These are phyloP conservation scores for Pichia insulana DNA, from an alignment of 805 yeast species.

Conservation along the genomic window DNA sequence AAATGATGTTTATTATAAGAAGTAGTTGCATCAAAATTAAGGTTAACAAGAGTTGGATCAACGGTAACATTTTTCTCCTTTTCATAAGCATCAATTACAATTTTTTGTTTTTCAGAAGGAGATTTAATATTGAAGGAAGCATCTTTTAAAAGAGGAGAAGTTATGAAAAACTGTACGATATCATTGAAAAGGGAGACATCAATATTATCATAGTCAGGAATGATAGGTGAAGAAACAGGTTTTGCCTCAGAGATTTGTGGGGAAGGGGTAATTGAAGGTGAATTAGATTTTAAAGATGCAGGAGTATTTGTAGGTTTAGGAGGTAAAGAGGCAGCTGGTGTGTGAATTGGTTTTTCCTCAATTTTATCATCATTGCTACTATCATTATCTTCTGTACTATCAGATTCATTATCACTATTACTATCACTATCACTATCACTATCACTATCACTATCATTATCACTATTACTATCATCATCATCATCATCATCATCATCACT, in stretches of 20 bases:
- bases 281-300: background rate
- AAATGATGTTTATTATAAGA: conserved; percentile 33
- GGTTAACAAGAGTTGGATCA: conserved; percentile 12
- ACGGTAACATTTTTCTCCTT: conserved; percentile 19
- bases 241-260: background rate
- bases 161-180: conserved; percentile 24
- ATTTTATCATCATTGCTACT: background rate
- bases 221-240: background rate
- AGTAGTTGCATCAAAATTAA: conserved; percentile 27
- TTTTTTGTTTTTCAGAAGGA: conserved; percentile 28
- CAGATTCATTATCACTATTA: no score
- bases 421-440: no score
- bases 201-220: conserved; percentile 17
- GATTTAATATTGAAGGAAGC: conserved; percentile 28
- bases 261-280: background rate
- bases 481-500: no score
- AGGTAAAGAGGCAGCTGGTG: background rate
- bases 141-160: conserved; percentile 26
- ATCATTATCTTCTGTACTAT: background rate
- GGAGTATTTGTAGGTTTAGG: background rate
- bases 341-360: background rate
- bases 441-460: no score
- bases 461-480: no score
- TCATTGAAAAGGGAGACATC: conserved; percentile 30
- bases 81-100: conserved; percentile 29